Evolutionary conservation across 495 filamentous ascomycete genomes (phyloP).

Genomic region (Hyaloscypha bicolor): DNA sequence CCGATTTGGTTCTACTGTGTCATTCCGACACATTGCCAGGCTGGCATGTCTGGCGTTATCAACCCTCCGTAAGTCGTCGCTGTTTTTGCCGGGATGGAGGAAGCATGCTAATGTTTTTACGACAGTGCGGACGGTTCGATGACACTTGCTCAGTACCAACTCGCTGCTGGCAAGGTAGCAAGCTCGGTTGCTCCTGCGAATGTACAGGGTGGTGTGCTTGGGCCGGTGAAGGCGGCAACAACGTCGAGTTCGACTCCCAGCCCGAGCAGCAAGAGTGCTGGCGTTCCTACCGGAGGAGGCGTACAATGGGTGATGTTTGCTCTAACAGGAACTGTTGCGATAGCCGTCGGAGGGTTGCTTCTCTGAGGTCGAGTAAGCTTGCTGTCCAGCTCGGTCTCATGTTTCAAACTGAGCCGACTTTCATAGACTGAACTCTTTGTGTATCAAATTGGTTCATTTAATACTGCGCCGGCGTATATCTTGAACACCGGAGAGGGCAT

Average conservation of each 20-base stretch:
- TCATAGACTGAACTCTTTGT: no score
- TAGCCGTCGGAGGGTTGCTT: constrained; percentile 2
- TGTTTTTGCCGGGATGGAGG: neutral
- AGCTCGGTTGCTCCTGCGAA: neutral
- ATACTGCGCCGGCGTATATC: no score
- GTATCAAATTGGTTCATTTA: no score
- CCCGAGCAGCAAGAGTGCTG: constrained; percentile 6
- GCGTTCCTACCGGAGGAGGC: constrained; percentile 1
- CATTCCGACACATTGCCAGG: constrained; percentile 42
- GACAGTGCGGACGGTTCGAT: neutral
- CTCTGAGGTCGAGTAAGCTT: no score
- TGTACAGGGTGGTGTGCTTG: constrained; percentile 1
- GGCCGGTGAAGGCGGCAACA: neutral
- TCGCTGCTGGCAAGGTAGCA: neutral
- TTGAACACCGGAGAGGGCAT: no score
- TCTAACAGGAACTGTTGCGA: constrained; percentile 10
- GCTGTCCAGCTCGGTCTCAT: no score
- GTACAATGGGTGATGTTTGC: constrained; percentile 13
- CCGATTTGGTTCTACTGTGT: constrained; percentile 54
- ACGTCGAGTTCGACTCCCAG: neutral
- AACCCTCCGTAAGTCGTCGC: constrained; percentile 34
- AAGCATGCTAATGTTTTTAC: neutral
- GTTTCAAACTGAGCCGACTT: no score
- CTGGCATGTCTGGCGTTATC: constrained; percentile 50
- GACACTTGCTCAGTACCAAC: neutral